Percentiles rank a stretch among this genome's conserved stretches.
Evolutionary conservation across 2,329 filamentous ascomycete genomes (phyloP).

Genomic region (Cyphellophora europaea): DNA sequence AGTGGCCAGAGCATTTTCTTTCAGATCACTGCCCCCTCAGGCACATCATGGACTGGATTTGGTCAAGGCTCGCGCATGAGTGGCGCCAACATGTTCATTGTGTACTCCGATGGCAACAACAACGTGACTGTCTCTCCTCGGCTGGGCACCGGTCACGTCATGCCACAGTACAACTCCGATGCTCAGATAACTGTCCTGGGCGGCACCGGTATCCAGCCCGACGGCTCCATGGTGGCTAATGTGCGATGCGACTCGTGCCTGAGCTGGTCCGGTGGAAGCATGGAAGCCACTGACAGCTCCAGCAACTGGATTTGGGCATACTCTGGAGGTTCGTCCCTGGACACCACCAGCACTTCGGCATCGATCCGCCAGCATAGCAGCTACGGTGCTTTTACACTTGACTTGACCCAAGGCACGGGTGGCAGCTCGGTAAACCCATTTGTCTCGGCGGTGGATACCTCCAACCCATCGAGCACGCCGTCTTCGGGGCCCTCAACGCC

Average conservation of each 20-base stretch:
- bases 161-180: constrained; percentile 33
- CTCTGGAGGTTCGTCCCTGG: constrained; percentile 36
- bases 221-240: constrained; percentile 47
- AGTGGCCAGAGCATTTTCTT: constrained; percentile 49
- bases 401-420: constrained; percentile 41
- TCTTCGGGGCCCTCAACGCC: neutral
- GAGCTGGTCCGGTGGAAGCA: constrained; percentile 42
- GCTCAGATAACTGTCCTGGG: constrained; percentile 41
- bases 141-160: constrained; percentile 31
- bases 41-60: constrained; percentile 45
- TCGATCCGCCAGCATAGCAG: constrained; percentile 37
- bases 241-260: constrained; percentile 47
- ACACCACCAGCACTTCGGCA: constrained; percentile 35
- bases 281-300: constrained; percentile 35
- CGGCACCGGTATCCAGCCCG: constrained; percentile 41
- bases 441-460: constrained; percentile 11
- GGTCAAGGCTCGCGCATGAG: constrained; percentile 47
- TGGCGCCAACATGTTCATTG: constrained; percentile 49
- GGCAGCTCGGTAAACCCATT: constrained; percentile 32
- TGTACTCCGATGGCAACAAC: constrained; percentile 44
- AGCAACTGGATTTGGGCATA: constrained; percentile 45
- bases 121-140: constrained; percentile 52
- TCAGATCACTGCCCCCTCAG: constrained; percentile 45
- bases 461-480: constrained; percentile 6
- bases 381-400: constrained; percentile 34